A percentile compares a stretch with the other conserved stretches of the same genome.
phyloP scores from a whole-genome alignment of 2,329 filamentous ascomycete species.

The Colletotrichum orbiculare region DNA sequence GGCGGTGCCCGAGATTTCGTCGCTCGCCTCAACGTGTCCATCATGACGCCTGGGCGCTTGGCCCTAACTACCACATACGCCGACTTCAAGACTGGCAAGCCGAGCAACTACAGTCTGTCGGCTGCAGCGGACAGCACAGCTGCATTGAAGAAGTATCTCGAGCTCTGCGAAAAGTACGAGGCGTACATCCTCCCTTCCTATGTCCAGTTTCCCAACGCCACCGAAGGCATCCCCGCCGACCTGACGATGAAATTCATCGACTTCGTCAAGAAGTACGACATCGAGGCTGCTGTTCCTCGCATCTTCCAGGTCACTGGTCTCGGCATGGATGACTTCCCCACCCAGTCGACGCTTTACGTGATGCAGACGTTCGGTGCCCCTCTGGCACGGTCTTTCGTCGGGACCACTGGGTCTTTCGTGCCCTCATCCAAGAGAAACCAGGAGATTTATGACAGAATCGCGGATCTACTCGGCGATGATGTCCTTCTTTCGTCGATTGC shows the following conservation, averaged over 20 bases:
- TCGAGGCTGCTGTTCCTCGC: conserved; percentile 53
- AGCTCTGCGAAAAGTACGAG: conserved; percentile 45
- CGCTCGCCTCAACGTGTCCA: conserved; percentile 52
- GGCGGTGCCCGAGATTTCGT: conserved; percentile 56
- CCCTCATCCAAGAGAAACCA: conserved; percentile 50
- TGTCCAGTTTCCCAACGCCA: conserved; percentile 52
- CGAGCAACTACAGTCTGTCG: conserved; percentile 42
- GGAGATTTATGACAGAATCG: conserved; percentile 53
- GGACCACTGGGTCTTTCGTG: conserved; percentile 43
- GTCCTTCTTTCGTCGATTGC: conserved; percentile 51
- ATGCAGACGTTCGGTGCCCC: conserved; percentile 53
- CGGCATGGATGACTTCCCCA: conserved; percentile 56
- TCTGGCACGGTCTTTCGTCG: conserved; percentile 48
- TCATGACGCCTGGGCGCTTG: conserved; percentile 39
- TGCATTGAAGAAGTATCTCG: conserved; percentile 44
- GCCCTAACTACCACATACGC: conserved; percentile 46
- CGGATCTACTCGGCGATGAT: conserved; percentile 47
- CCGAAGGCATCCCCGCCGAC: conserved; percentile 43
- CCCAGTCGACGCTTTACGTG: conserved; percentile 56
- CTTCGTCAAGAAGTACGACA: conserved; percentile 58
- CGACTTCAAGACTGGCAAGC: conserved; percentile 50
- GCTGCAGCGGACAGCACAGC: conserved; percentile 37
- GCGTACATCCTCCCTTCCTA: conserved; percentile 48
- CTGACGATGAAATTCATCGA: conserved; percentile 45
- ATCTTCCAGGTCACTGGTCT: conserved; percentile 54